A percentile compares a stretch with the other conserved stretches of the same genome.
Conservation (phyloP, 495 filamentous ascomycete species). For the Penicillium subrubescens region DNA sequence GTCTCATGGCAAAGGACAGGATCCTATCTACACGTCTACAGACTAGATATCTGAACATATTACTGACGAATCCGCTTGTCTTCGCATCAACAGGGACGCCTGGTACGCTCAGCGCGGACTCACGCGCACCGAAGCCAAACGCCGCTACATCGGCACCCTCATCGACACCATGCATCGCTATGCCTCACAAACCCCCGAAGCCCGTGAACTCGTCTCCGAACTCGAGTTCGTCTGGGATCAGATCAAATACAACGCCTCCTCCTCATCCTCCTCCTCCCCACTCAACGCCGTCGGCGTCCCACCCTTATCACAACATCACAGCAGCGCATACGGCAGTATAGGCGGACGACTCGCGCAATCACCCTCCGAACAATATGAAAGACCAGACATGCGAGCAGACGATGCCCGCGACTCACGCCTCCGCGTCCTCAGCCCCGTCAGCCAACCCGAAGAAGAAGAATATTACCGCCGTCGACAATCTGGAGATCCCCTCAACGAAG, state of each 20-base stretch:
- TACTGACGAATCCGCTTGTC: neutral
- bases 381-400: constrained; percentile 14
- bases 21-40: neutral
- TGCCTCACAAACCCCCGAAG: constrained; percentile 80
- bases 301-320: constrained; percentile 34
- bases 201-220: constrained; percentile 84
- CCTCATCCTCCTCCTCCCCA: constrained; percentile 57
- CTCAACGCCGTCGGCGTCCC: constrained; percentile 35
- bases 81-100: constrained; percentile 61
- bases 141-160: constrained; percentile 85
- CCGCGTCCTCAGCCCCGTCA: constrained; percentile 76
- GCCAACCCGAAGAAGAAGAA: constrained; percentile 69
- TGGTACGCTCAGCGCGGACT: constrained; percentile 85
- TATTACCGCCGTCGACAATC: constrained; percentile 45
- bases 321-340: constrained; percentile 40
- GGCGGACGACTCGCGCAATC: constrained; percentile 33
- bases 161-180: constrained; percentile 97
- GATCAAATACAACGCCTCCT: constrained; percentile 79
- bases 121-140: constrained; percentile 89
- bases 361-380: constrained; percentile 27
- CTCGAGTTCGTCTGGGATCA: constrained; percentile 99
- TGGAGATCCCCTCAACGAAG: constrained; percentile 28
- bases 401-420: constrained; percentile 42
- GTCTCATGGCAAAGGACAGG: neutral
- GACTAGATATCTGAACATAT: neutral